Evolutionary conservation across 1,139 yeast genomes (phyloP).

Genomic region (Taphrina betulina): DNA sequence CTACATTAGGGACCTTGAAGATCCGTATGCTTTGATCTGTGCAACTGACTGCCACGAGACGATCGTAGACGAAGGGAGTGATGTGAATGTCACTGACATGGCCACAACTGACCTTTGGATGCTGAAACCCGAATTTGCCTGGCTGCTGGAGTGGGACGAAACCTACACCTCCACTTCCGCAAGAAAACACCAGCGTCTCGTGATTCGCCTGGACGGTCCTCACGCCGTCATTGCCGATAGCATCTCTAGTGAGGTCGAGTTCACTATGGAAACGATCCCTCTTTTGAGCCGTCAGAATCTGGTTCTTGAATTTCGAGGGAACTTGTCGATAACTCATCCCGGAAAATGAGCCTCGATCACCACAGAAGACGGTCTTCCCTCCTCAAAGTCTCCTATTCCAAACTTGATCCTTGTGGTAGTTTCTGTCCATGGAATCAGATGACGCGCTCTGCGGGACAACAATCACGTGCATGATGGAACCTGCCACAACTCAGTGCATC

Average conservation of each 20-base stretch:
- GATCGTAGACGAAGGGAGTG: constrained; percentile 23
- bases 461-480: too few relatives aligned
- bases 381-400: too few relatives aligned
- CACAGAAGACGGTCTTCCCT: too few relatives aligned
- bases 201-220: constrained; percentile 26
- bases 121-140: constrained; percentile 23
- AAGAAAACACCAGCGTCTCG: constrained; percentile 19
- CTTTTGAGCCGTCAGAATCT: constrained; percentile 28
- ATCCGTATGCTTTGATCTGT: constrained; percentile 26
- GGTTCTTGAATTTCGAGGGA: constrained; percentile 27
- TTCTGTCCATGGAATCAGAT: too few relatives aligned
- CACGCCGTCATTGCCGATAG: constrained; percentile 23
- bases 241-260: constrained; percentile 18
- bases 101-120: constrained; percentile 21
- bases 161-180: constrained; percentile 22
- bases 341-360: too few relatives aligned
- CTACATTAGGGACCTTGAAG: constrained; percentile 8
- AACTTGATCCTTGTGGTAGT: too few relatives aligned
- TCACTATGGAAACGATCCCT: constrained; percentile 23
- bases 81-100: constrained; percentile 21
- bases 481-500: too few relatives aligned
- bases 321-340: constrained; percentile 20
- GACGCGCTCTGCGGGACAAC: too few relatives aligned
- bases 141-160: constrained; percentile 20
- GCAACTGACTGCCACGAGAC: constrained; percentile 14